Evolutionary conservation across 2,329 filamentous ascomycete genomes (phyloP).

Genomic region (Allantophomopsis lycopodina): DNA sequence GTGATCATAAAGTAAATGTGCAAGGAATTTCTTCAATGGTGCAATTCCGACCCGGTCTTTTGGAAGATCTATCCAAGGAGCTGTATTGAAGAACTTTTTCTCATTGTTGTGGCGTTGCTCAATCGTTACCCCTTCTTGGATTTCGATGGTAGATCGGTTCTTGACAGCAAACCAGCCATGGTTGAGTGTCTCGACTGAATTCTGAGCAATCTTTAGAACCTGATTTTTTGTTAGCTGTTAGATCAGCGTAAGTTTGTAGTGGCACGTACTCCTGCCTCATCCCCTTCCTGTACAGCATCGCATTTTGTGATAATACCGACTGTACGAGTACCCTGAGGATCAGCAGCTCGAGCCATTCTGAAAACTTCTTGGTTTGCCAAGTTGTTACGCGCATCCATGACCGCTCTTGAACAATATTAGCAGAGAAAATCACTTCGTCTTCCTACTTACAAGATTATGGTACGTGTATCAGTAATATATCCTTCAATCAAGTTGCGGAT

Average conservation of each 20-base stretch:
- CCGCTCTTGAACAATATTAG: conserved; percentile 12
- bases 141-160: conserved; percentile 1
- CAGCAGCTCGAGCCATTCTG: conserved; percentile 7
- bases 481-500: conserved; percentile 30
- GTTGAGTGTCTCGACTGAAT: neutral
- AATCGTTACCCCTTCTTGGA: conserved; percentile 1
- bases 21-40: neutral
- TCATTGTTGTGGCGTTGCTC: conserved; percentile 1
- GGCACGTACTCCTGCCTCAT: conserved; percentile 1
- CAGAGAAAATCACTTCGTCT: conserved; percentile 11
- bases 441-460: conserved; percentile 20
- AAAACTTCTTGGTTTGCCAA: conserved; percentile 14
- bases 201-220: conserved; percentile 1
- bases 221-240: neutral
- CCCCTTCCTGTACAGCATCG: conserved; percentile 23
- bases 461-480: conserved; percentile 37
- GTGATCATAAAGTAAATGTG: neutral
- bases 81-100: neutral
- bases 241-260: neutral
- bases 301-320: conserved; percentile 39
- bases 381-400: conserved; percentile 5
- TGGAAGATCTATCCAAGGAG: neutral
- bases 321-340: conserved; percentile 21
- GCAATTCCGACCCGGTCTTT: neutral
- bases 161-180: conserved; percentile 1